Conservation (phyloP, 2,329 filamentous ascomycete genomes). For the Xylaria sp. region DNA sequence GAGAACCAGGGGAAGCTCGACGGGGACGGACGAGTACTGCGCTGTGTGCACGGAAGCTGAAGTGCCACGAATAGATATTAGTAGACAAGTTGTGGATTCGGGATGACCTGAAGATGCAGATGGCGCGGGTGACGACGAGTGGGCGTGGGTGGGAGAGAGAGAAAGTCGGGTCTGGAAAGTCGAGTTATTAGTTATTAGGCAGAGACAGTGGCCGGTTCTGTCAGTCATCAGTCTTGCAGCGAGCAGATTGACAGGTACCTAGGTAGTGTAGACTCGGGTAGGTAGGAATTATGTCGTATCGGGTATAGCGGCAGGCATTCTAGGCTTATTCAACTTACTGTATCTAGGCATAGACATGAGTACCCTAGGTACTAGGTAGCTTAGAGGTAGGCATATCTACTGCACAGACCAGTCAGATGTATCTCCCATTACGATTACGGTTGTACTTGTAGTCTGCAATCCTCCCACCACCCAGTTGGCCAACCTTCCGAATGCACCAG, state of each 20-base stretch:
- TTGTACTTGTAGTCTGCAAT: too few relatives aligned
- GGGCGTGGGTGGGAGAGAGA: background rate
- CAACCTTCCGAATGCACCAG: too few relatives aligned
- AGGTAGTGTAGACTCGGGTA: background rate
- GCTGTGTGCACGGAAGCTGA: background rate
- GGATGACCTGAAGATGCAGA: conserved; percentile 1
- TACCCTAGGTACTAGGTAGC: background rate
- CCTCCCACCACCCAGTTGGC: too few relatives aligned
- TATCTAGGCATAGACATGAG: conserved; percentile 7
- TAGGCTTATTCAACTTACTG: background rate
- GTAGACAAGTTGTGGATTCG: conserved; percentile 8
- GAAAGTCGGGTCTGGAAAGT: conserved; percentile 12
- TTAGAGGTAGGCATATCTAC: background rate
- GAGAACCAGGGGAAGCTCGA: background rate
- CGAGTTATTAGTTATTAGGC: background rate
- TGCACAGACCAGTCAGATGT: too few relatives aligned
- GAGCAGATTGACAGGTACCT: background rate
- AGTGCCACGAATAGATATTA: conserved; percentile 5
- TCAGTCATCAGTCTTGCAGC: conserved; percentile 12
- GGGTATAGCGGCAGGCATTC: background rate
- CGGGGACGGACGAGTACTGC: background rate
- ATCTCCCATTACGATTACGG: too few relatives aligned
- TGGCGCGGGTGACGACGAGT: conserved; percentile 14
- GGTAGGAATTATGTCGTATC: background rate
- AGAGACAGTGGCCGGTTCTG: conserved; percentile 2